Base-by-base conservation (phyloP, 73 alveolate genomes). In the Breviolum minutum region DNA sequence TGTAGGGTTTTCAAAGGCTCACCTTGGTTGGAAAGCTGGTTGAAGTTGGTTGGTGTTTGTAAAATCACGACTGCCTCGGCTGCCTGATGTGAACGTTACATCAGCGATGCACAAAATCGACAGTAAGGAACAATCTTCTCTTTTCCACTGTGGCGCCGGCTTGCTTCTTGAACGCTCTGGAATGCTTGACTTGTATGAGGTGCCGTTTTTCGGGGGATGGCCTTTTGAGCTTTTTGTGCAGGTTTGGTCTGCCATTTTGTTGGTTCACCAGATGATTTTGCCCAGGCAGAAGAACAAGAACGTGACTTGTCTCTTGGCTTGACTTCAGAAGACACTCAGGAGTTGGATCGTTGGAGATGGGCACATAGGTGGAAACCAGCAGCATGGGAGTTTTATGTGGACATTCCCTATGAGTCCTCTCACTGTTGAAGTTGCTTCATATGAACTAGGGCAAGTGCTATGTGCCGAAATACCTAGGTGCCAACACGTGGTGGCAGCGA, bases 401-500 rank as follows among this genome's bases (percentile, higher is more conserved):
- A 40, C 3, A 40, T 40, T 40, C 54, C 54, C n/a, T n/a, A n/a
- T 68, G 7, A 60, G 13, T 40, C 84, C 84, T 40, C 16, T 20
- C 17, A 24, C 29, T 74, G 40, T 40, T 40, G 54, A 40, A 40
- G 54, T 40, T 40, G 54, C 54, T 40, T 40, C 54, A 40, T 40
- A 40, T 40, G 54, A 40, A 40, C 54, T 40, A 2, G 54, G 54
- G 54, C 3, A 40, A 40, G 27, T 32, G 69, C 0, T 3, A 29
- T 26, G 63, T 9, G 69, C 16, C 6, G 89, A 13, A 48, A 12
- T 26, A 32, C 89, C 69, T 48, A 9, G 92, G 92, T 24, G 74
- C 92, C 92, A 83, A 83, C 71, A 54, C 54, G 26, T 83, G 48
- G 27, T 83, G 92, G 92, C 74, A 83, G 71, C 74, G 22, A 16